Conservation (phyloP, 2,329 filamentous ascomycete species). For the Magnaporthiopsis incrustans region DNA sequence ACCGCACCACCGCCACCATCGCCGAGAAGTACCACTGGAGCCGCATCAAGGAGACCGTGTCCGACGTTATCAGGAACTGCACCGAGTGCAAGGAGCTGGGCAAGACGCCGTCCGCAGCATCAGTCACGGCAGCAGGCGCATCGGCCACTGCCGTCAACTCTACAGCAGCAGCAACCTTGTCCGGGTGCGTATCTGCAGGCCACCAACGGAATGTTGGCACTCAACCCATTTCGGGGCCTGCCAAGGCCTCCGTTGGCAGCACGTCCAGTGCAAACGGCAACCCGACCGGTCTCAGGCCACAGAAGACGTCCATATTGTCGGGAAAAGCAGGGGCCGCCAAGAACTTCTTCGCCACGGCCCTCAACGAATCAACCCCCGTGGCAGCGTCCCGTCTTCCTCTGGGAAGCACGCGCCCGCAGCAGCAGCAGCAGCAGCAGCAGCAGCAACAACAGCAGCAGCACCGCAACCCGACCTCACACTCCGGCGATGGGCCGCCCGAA, state of each 20-base stretch:
- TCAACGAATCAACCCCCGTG: neutral
- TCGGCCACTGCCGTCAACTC: neutral
- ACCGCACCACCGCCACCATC: slow-evolving; percentile 93
- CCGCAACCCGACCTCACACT: neutral
- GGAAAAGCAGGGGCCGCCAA: neutral
- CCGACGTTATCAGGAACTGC: slow-evolving; percentile 88
- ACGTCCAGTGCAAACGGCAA: slow-evolving; percentile 4
- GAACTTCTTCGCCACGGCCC: slow-evolving; percentile 4
- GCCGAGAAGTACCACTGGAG: slow-evolving; percentile 96
- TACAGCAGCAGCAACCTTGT: neutral
- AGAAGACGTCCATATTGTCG: slow-evolving; percentile 3
- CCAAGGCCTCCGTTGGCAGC: slow-evolving; percentile 5
- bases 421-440: neutral
- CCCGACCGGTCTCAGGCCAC: neutral
- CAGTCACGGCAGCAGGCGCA: neutral
- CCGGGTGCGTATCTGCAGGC: neutral
- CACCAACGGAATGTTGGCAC: neutral
- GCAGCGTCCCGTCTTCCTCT: neutral
- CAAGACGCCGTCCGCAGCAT: slow-evolving; percentile 36
- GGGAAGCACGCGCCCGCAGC: neutral
- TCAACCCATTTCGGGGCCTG: neutral
- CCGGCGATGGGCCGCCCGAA: neutral
- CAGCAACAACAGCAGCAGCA: neutral
- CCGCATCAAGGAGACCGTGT: slow-evolving; percentile 94
- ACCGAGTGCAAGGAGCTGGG: slow-evolving; percentile 76